Evolutionary conservation across 805 yeast species (phyloP), one percentile per base, ranked within the genome.

Genomic region (Teunomyces tritomae): DNA sequence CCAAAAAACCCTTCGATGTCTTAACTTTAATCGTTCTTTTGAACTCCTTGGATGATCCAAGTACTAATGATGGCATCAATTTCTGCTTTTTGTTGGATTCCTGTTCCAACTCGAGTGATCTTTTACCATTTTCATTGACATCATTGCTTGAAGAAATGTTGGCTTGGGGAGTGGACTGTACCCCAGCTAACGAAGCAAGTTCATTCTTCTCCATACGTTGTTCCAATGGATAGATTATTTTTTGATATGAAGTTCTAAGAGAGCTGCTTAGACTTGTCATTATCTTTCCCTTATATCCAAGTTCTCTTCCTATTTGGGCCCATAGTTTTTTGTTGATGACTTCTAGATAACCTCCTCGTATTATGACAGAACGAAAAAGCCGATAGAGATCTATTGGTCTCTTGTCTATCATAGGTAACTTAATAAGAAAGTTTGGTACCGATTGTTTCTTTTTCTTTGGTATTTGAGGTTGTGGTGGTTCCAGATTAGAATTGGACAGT

Each of bases 251-350:
- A 1, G 80, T 64, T 57, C 84, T 80, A 50, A 87, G 67, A 1
- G 89, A 78, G 11, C 89, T 78, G 10, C 89, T 82, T 39, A 86
- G 63, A 9, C 89, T 83, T 28, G 87, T 83, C 79, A 84, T 83
- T 44, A 83, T 82, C 54, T 82, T 77, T 2, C 89, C 89, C 28
- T 81, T 77, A 60, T 83, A 86, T 0, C 96, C 95, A 43, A 89
- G 67, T 56, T 87, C 96, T 46, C 90, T 73, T 10, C 92, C 92
- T 8, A 89, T 78, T 58, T 86, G 89, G 1, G 89, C 89, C 96
- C 96, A 89, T 40, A 80, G 70, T 57, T 86, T 85, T 47, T 77
- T 77, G 47, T 75, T 64, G 40, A 85, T 78, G n/a, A 88, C 90
- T 8, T 65, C 72, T 8, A 73, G 71, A 59, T 74, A 83, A 0